Evolutionary conservation across 805 yeast genomes (phyloP).

Genomic region (Myxozyma geophila): DNA sequence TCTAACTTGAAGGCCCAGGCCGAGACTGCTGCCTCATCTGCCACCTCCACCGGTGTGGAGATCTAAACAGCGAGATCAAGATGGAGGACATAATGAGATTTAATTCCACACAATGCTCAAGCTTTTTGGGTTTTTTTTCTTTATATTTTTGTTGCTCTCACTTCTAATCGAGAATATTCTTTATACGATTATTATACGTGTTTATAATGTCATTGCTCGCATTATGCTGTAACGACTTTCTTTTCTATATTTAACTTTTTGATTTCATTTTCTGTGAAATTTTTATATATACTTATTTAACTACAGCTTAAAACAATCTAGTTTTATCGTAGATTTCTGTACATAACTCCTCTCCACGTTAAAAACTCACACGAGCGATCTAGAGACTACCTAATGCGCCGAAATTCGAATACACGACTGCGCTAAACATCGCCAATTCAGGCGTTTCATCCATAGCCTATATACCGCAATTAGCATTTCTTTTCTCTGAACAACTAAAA

Average conservation of each 20-base stretch:
- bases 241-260: neutral
- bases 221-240: neutral
- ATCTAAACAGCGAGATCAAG: conserved; percentile 16
- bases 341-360: neutral
- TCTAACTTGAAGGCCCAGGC: conserved; percentile 44
- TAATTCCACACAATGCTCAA: neutral
- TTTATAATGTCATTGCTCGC: neutral
- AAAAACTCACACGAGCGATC: neutral
- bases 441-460: conserved; percentile 55
- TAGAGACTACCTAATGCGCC: conserved; percentile 22
- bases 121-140: neutral
- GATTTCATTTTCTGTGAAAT: neutral
- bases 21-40: conserved; percentile 40
- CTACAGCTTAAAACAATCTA: neutral
- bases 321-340: neutral
- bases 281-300: neutral
- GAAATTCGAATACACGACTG: conserved; percentile 85
- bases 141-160: neutral
- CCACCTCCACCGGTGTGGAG: conserved; percentile 34
- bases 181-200: neutral
- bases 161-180: too few relatives aligned
- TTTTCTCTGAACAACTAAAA: neutral
- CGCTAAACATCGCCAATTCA: conserved; percentile 84
- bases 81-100: neutral
- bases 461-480: conserved; percentile 1